Conservation (phyloP, 2,329 filamentous ascomycete genomes). For the Rhinocladiella similis region DNA sequence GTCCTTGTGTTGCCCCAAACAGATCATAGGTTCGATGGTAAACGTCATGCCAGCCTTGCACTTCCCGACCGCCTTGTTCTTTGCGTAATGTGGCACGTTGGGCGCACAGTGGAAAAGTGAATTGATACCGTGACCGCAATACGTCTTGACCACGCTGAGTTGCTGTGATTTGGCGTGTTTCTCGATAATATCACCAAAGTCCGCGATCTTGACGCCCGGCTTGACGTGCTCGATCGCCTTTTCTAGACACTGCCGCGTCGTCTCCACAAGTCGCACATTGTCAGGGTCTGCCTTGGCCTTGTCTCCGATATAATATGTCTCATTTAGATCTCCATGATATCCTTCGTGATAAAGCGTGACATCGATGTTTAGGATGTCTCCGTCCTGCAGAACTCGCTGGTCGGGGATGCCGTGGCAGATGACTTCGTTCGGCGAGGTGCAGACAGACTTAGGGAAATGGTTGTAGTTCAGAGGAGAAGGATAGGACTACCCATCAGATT, state of each 20-base stretch:
- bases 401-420: slow-evolving; percentile 99
- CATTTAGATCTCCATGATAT: slow-evolving; percentile 95
- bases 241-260: slow-evolving; percentile 85
- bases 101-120: slow-evolving; percentile 89
- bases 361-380: slow-evolving; percentile 96
- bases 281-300: slow-evolving; percentile 82
- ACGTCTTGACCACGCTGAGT: slow-evolving; percentile 91
- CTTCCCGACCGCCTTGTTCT: slow-evolving; percentile 94
- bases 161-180: slow-evolving; percentile 83
- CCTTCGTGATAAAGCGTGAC: slow-evolving; percentile 92
- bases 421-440: slow-evolving; percentile 93
- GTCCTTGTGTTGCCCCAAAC: slow-evolving; percentile 83
- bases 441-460: slow-evolving; percentile 96
- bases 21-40: slow-evolving; percentile 99
- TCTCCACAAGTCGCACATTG: slow-evolving; percentile 85
- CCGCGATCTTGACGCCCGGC: slow-evolving; percentile 86
- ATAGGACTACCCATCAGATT: slow-evolving; percentile 66
- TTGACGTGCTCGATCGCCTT: slow-evolving; percentile 89
- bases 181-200: slow-evolving; percentile 93
- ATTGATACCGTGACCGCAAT: slow-evolving; percentile 95
- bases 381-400: slow-evolving; percentile 79
- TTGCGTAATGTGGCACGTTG: slow-evolving; percentile 94
- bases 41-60: slow-evolving; percentile 98
- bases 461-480: slow-evolving; percentile 94
- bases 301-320: slow-evolving; percentile 97